Conservation (phyloP, 768 basidiomycete species). For the Boletus sp. region DNA sequence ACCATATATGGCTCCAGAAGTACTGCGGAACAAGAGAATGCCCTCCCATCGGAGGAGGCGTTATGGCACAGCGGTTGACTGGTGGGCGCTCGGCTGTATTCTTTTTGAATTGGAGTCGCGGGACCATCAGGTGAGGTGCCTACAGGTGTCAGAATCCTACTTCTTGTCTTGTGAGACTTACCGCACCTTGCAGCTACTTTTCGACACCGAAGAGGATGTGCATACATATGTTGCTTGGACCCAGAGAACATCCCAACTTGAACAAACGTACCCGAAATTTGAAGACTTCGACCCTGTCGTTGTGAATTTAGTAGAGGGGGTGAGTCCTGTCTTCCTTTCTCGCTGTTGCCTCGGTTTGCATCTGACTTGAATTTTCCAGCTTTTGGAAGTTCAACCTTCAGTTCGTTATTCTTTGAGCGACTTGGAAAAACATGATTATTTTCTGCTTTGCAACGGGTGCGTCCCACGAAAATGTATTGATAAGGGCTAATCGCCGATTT, state of each 20-base stretch:
- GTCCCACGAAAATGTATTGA: constrained; percentile 3
- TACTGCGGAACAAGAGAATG: constrained; percentile 28
- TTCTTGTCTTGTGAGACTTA: not conserved
- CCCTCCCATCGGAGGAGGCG: constrained; percentile 1
- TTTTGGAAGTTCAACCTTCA: constrained; percentile 11
- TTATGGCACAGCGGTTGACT: constrained; percentile 37
- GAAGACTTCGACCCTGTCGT: constrained; percentile 19
- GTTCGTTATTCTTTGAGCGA: constrained; percentile 19
- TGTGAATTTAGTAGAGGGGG: constrained; percentile 33
- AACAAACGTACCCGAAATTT: constrained; percentile 23
- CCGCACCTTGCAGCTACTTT: constrained; percentile 28
- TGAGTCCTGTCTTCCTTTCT: constrained; percentile 1
- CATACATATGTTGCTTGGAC: constrained; percentile 22
- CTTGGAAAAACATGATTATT: constrained; percentile 27
- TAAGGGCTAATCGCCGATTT: constrained; percentile 2
- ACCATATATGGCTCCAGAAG: constrained; percentile 41
- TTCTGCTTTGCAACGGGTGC: constrained; percentile 19
- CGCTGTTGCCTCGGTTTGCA: not conserved
- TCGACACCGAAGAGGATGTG: constrained; percentile 23
- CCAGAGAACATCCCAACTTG: not conserved
- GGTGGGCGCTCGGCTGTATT: constrained; percentile 43
- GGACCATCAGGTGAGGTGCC: constrained; percentile 22
- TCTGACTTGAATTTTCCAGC: constrained; percentile 13
- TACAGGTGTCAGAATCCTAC: not conserved
- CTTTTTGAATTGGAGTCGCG: constrained; percentile 36